These are phyloP conservation scores for Leccinum variicolor DNA, from an alignment of 768 basidiomycete genomes.

Conservation along the genomic window DNA sequence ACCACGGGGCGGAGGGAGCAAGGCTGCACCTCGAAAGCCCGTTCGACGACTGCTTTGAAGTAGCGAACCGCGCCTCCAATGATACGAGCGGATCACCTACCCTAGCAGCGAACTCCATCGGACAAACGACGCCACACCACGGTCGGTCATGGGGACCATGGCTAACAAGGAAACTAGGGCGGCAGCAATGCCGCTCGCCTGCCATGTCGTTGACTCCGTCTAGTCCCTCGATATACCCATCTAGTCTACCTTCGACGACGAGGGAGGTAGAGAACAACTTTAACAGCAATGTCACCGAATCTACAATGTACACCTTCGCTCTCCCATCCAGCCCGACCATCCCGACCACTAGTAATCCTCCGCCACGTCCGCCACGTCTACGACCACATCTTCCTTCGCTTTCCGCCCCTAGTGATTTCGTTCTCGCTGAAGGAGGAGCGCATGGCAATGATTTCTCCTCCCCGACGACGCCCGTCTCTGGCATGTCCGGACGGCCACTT, in stretches of 20 bases:
- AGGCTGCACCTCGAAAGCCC: neutral
- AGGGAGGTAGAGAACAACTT: constrained; percentile 10
- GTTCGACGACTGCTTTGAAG: neutral
- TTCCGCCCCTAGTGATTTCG: neutral
- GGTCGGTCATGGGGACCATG: constrained; percentile 12
- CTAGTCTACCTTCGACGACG: constrained; percentile 35
- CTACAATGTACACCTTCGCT: neutral
- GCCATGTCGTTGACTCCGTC: constrained; percentile 36
- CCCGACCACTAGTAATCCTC: neutral
- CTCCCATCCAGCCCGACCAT: neutral
- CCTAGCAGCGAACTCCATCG: constrained; percentile 3
- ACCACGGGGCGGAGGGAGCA: neutral
- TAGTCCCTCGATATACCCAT: constrained; percentile 51
- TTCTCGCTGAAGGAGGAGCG: too few relatives aligned
- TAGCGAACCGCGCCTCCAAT: too few relatives aligned
- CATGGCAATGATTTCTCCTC: too few relatives aligned
- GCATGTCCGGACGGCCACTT: too few relatives aligned
- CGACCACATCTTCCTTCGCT: neutral
- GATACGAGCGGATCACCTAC: neutral
- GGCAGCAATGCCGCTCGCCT: constrained; percentile 4
- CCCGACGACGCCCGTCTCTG: too few relatives aligned
- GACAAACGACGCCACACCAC: constrained; percentile 8
- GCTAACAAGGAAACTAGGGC: constrained; percentile 13
- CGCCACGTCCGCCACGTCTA: neutral
- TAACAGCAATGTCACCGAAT: constrained; percentile 14